Base-by-base conservation (phyloP, 2,329 filamentous ascomycete species). In the Clarireedia homoeocarpa region DNA sequence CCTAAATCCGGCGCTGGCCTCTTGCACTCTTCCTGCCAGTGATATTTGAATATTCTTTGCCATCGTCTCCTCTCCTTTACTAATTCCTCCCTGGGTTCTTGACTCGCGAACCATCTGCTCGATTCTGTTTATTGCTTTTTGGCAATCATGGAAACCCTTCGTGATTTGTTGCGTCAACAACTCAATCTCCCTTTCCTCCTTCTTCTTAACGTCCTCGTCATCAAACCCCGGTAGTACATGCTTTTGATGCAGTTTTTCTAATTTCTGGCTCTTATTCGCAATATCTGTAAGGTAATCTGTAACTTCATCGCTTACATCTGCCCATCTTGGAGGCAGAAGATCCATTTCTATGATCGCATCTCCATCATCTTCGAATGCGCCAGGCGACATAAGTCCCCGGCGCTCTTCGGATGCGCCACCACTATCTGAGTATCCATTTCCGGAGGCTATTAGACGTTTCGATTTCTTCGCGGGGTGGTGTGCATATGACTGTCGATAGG, bases 281-380 rank as follows among this genome's bases (percentile, higher is more conserved):
- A 97, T 89, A 57, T 88, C 83, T 59, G 82, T 80, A 9, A 99
- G 81, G 44, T 89, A 75, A 58, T 96, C 90, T 30, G 87, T 85
- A 59, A 99, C 90, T 70, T 97, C 91, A 70, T 97, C 94, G 67
- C 91, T 91, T 58, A 96, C 80, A 69, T 99, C 94, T 57, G 92
- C 88, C 94, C 94, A 99, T 59, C 94, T 85, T 53, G 94, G 94
- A 24, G 94, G 94, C 17, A 99, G 79, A 40, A 96, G 76, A 72
- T 97, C 92, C 94, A 99, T 97, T 76, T 99, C 94, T 67, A 99
- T 97, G 56, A 99, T 84, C 20, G 89, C 88, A 72, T 97, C 92
- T 69, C 91, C 91, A 73, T 96, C 89, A 71, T 95, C 88, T 50
- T 80, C 83, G 70, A 88, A 91, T 65, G 86, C 85, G 66, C 81